Conservation (phyloP, 139 green algal genomes). For the Closterium sp. region DNA sequence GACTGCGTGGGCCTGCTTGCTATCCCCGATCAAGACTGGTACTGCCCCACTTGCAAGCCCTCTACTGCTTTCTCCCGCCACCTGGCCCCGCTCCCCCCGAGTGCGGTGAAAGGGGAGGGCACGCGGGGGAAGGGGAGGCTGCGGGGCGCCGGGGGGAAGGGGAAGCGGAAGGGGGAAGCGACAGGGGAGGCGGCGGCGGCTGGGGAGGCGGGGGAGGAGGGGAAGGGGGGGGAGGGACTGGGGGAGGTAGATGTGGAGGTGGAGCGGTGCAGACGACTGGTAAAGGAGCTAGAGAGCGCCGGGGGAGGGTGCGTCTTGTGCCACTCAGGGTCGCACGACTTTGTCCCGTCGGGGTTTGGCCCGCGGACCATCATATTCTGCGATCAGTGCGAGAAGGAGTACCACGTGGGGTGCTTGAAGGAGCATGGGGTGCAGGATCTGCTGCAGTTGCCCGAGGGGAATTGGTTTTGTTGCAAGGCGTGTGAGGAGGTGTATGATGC, state of each 20-base stretch:
- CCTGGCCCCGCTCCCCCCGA: not conserved
- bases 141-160: not conserved
- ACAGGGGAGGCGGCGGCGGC: too few relatives aligned
- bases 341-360: constrained; percentile 63
- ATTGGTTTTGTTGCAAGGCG: constrained; percentile 83
- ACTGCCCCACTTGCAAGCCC: constrained; percentile 69
- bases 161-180: not conserved
- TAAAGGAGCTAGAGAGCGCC: constrained; percentile 53
- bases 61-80: not conserved
- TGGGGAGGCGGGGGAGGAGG: not conserved
- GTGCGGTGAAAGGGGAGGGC: not conserved
- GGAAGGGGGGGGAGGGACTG: not conserved
- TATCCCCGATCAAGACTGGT: constrained; percentile 11
- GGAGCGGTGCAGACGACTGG: constrained; percentile 32
- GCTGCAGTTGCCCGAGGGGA: constrained; percentile 61
- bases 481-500: constrained; percentile 61
- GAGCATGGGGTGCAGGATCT: constrained; percentile 55
- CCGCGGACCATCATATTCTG: constrained; percentile 89
- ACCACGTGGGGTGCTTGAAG: constrained; percentile 78
- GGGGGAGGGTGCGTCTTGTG: constrained; percentile 82
- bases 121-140: not conserved
- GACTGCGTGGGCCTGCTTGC: constrained; percentile 25
- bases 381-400: constrained; percentile 94
- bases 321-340: constrained; percentile 52
- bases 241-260: not conserved